Evolutionary conservation across 1,139 yeast species (phyloP), one percentile per base, ranked within the genome.

Genomic region (Komagataea norvegica): DNA sequence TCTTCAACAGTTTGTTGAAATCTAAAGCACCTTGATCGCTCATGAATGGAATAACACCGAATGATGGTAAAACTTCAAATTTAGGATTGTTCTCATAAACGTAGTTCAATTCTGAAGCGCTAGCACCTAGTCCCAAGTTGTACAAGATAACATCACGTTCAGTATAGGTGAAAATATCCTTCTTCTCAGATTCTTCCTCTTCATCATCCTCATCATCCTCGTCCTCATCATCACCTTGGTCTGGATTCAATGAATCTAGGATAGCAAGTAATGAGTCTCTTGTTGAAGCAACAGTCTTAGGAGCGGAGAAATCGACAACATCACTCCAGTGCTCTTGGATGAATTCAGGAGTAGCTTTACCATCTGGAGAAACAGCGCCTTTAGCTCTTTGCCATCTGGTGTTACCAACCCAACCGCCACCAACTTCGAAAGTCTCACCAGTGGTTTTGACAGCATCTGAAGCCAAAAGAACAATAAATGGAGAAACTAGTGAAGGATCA

Each of bases 351-450:
- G 79, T 65, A 42, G 66, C 65, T 25, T 66, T 67, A 29, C 72
- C 79, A 40, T 65, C 69, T 33, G 62, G 56, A 43, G 79, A 73
- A 14, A 83, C 87, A 39, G 78, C 82, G 52, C 97, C 97, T 49
- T 79, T 79, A 41, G 95, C 80, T 62, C 96, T 78, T 67, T 89
- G 95, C 93, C 94, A 88, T 68, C 97, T 77, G 40, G 96, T 88
- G 64, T 77, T 77, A 55, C 95, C 96, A 51, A 85, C 71, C 96
- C 96, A 91, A 40, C 96, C 97, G 49, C 93, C 95, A 36, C 88
- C 89, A 45, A 75, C 72, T 63, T 81, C 89, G 55, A 69, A 80
- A 45, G 80, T 60, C 53, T 77, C 76, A 36, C 93, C 94, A 31
- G 76, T 72, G 30, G 69, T 67, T 42, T 86, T 83, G 41, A 80